Evolutionary conservation across 148 eudicot genomes (phyloP).

Genomic region (Beta vulgaris): DNA sequence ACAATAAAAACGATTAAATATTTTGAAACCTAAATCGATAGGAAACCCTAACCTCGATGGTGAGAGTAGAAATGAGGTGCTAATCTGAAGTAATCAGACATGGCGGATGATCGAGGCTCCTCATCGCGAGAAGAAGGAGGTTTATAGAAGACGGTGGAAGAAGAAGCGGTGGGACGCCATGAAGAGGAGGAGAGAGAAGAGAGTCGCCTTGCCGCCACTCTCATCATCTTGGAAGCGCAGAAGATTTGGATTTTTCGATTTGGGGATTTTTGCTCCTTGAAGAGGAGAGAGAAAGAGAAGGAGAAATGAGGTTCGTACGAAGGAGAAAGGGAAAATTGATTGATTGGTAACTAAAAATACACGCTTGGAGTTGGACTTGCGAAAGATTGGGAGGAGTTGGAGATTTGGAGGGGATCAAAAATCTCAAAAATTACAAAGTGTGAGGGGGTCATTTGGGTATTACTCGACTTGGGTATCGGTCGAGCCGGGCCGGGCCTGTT

Average conservation of each 20-base stretch:
- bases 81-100: slow-evolving; percentile 15
- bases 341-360: background rate
- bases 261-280: no score
- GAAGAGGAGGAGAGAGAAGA: slow-evolving; percentile 39
- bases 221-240: slow-evolving; percentile 30
- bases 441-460: no score
- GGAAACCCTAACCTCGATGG: slow-evolving; percentile 34
- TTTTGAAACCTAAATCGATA: background rate
- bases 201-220: slow-evolving; percentile 41
- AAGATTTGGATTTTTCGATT: slow-evolving; percentile 1
- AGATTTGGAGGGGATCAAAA: no score
- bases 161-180: slow-evolving; percentile 31
- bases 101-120: slow-evolving; percentile 23
- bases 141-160: slow-evolving; percentile 23
- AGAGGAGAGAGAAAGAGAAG: background rate
- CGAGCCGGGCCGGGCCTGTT: no score
- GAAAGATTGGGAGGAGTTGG: background rate
- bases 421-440: no score
- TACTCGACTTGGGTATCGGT: no score
- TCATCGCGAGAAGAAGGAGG: slow-evolving; percentile 20
- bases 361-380: background rate
- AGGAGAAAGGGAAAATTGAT: background rate
- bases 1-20: background rate
- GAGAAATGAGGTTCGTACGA: background rate
- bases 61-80: slow-evolving; percentile 26